Percentiles rank a stretch among this genome's conserved stretches.
phyloP scores from a whole-genome alignment of 2,329 filamentous ascomycete genomes.

The Macrophomina pseudophaseolina region DNA sequence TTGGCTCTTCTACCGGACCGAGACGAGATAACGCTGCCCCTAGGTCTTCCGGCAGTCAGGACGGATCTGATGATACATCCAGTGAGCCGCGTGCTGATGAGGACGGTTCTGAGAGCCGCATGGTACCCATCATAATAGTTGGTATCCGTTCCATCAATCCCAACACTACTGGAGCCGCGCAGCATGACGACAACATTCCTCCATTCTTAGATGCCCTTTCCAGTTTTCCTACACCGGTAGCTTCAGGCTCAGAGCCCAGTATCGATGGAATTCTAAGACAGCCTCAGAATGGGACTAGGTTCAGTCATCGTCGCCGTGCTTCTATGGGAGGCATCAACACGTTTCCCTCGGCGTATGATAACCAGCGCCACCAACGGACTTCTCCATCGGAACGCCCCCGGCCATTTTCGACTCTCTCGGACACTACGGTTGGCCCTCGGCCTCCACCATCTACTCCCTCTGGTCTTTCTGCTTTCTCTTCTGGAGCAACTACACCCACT shows the following conservation, averaged over 20 bases:
- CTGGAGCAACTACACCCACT: constrained; percentile 53
- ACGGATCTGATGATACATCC: constrained; percentile 32
- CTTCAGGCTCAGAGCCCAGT: constrained; percentile 54
- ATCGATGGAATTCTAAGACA: constrained; percentile 58
- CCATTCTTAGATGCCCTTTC: constrained; percentile 59
- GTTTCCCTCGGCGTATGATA: constrained; percentile 58
- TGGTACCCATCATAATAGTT: constrained; percentile 72
- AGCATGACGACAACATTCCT: constrained; percentile 51
- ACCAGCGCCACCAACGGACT: constrained; percentile 56
- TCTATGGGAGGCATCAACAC: constrained; percentile 59
- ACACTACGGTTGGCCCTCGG: constrained; percentile 62
- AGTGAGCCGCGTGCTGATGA: constrained; percentile 38
- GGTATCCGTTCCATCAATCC: constrained; percentile 70
- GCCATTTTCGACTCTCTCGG: constrained; percentile 54
- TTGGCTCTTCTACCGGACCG: constrained; percentile 57
- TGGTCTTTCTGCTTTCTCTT: constrained; percentile 60
- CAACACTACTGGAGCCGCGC: constrained; percentile 45
- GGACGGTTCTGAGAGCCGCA: constrained; percentile 58
- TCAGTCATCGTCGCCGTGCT: constrained; percentile 58
- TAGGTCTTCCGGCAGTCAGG: constrained; percentile 33
- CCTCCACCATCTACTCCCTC: constrained; percentile 68
- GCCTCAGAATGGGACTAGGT: constrained; percentile 60
- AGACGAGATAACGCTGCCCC: constrained; percentile 13
- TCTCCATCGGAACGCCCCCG: constrained; percentile 48
- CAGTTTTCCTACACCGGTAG: constrained; percentile 52